These are phyloP conservation scores for Dicorynia guianensis DNA, from an alignment of 306 rosid genomes.

Conservation along the genomic window DNA sequence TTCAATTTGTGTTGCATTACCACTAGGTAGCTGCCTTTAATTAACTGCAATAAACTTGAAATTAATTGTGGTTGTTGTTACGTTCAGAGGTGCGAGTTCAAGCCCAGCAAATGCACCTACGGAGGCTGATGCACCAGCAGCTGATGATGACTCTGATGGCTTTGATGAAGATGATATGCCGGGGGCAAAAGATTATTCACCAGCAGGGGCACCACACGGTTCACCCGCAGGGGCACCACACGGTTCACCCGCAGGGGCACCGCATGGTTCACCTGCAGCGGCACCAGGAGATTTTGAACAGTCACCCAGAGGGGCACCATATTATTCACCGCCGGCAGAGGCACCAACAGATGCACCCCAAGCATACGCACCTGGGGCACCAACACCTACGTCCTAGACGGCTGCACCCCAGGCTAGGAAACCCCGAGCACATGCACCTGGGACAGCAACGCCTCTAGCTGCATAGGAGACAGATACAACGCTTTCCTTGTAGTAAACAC, in stretches of 20 bases:
- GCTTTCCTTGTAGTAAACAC: too few relatives aligned
- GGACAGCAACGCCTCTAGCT: background rate
- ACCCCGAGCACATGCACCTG: background rate
- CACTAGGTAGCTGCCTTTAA: too few relatives aligned
- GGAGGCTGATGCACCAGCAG: background rate
- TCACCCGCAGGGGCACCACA: background rate
- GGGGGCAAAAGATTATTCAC: background rate
- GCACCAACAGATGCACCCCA: constrained; percentile 6
- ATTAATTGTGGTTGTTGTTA: background rate
- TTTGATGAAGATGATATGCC: background rate
- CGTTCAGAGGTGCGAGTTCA: background rate
- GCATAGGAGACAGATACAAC: too few relatives aligned
- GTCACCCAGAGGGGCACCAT: background rate
- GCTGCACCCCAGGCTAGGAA: background rate
- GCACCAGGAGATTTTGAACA: background rate
- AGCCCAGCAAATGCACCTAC: background rate
- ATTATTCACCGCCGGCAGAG: background rate
- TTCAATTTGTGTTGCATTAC: too few relatives aligned
- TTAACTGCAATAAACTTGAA: too few relatives aligned
- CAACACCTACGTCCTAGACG: background rate
- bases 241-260: background rate
- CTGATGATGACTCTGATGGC: too few relatives aligned
- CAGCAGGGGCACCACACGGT: background rate
- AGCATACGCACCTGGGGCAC: background rate
- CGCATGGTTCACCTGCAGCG: background rate